phyloP scores from a whole-genome alignment of 1,284 basidiomycete species.

The Peniophora sp. region DNA sequence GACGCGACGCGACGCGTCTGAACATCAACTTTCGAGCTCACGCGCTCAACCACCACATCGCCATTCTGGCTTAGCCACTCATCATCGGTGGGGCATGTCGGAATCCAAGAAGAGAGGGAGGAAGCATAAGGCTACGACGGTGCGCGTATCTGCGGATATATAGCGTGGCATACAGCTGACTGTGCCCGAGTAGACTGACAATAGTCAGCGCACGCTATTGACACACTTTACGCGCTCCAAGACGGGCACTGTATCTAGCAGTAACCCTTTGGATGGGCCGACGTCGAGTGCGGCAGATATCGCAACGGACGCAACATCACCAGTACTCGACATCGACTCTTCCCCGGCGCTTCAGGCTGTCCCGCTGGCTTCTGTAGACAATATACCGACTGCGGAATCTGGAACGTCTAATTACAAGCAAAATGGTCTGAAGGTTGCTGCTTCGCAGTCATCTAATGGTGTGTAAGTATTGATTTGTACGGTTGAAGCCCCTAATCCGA shows the following conservation, averaged over 20 bases:
- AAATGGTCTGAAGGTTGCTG: too few species aligned
- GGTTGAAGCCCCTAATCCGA: too few species aligned
- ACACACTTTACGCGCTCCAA: conserved; percentile 6
- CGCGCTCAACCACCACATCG: neutral
- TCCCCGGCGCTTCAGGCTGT: too few species aligned
- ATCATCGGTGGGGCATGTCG: neutral
- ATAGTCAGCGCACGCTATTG: conserved; percentile 8
- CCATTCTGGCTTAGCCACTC: neutral
- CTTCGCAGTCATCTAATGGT: too few species aligned
- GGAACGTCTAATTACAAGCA: too few species aligned
- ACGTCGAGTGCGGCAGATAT: too few species aligned
- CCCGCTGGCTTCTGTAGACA: too few species aligned
- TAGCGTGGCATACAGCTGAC: neutral
- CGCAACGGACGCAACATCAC: too few species aligned
- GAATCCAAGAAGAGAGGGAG: neutral
- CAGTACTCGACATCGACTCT: too few species aligned
- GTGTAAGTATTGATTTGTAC: too few species aligned
- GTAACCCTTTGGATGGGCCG: too few species aligned
- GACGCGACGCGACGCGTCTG: conserved; percentile 5
- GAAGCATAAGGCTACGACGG: neutral
- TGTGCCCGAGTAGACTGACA: neutral
- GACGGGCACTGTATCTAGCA: neutral
- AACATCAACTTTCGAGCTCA: neutral
- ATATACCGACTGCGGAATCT: too few species aligned
- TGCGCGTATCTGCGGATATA: neutral